Percentiles rank a stretch among this genome's conserved stretches.
These are phyloP conservation scores for Wickerhamomyces mucosus DNA, from an alignment of 805 yeast species.

Conservation along the genomic window DNA sequence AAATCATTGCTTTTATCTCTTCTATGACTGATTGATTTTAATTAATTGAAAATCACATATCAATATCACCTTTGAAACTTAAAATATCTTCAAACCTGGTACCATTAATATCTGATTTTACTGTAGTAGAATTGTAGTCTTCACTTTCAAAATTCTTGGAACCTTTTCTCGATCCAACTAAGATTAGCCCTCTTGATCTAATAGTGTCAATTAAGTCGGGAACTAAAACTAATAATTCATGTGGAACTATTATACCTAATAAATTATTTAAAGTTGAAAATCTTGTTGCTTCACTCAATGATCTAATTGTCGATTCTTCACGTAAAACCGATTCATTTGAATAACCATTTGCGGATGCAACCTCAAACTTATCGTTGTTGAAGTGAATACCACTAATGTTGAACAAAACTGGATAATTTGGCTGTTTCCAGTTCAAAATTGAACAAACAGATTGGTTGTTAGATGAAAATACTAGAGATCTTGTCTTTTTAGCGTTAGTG, in stretches of 20 bases:
- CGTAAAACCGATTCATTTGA: constrained; percentile 14
- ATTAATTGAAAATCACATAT: too few species aligned
- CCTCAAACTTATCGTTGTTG: constrained; percentile 23
- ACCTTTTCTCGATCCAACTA: constrained; percentile 57
- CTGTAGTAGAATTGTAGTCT: constrained; percentile 2
- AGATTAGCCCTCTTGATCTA: constrained; percentile 69
- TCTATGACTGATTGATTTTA: too few species aligned
- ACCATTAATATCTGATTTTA: constrained; percentile 43
- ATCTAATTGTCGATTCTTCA: constrained; percentile 43
- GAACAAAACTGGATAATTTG: constrained; percentile 91
- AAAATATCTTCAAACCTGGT: constrained; percentile 52
- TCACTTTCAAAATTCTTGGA: constrained; percentile 12
- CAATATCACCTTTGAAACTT: constrained; percentile 55
- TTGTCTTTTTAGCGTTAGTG: constrained; percentile 25
- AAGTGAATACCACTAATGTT: constrained; percentile 59
- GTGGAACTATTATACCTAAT: constrained; percentile 74
- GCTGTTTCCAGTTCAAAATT: constrained; percentile 95
- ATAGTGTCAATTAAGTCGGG: constrained; percentile 70
- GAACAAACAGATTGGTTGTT: constrained; percentile 87
- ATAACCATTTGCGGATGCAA: constrained; percentile 34
- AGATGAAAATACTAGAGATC: constrained; percentile 79
- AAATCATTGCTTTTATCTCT: too few species aligned
- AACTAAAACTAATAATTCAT: constrained; percentile 58
- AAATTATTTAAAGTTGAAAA: constrained; percentile 79
- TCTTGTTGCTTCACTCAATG: constrained; percentile 72